Evolutionary conservation across 768 basidiomycete species (phyloP).

Genomic region (Russula emetica): DNA sequence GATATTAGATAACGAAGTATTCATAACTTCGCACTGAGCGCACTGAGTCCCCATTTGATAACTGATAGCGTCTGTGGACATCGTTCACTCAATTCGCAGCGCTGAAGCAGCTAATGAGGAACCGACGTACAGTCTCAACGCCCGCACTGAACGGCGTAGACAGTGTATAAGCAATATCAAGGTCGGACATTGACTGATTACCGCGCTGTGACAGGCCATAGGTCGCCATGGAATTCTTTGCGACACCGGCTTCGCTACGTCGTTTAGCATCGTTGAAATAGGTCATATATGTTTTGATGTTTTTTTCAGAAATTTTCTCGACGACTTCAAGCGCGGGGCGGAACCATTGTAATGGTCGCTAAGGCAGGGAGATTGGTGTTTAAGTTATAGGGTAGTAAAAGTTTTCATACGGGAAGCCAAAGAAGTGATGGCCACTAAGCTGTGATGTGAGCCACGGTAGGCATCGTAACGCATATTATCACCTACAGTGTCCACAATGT

Average conservation of each 20-base stretch:
- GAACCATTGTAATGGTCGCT: conserved; percentile 23
- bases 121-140: conserved; percentile 16
- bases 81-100: neutral
- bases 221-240: conserved; percentile 17
- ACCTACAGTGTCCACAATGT: conserved; percentile 12
- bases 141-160: conserved; percentile 21
- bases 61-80: conserved; percentile 12
- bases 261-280: conserved; percentile 10
- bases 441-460: neutral
- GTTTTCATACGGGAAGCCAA: conserved; percentile 18
- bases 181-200: conserved; percentile 6
- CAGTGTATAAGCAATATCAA: conserved; percentile 11
- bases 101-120: neutral
- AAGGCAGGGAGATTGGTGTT: neutral
- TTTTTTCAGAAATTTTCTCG: conserved; percentile 3
- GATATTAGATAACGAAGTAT: neutral
- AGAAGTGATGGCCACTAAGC: conserved; percentile 14
- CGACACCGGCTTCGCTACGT: neutral
- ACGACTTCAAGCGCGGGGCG: neutral
- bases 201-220: conserved; percentile 5
- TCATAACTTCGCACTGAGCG: neutral
- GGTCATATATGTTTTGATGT: conserved; percentile 1
- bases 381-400: neutral
- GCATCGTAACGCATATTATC: neutral
- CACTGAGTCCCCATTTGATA: conserved; percentile 9